These are phyloP conservation scores for Corylus avellana DNA, from an alignment of 306 rosid species.

Conservation along the genomic window DNA sequence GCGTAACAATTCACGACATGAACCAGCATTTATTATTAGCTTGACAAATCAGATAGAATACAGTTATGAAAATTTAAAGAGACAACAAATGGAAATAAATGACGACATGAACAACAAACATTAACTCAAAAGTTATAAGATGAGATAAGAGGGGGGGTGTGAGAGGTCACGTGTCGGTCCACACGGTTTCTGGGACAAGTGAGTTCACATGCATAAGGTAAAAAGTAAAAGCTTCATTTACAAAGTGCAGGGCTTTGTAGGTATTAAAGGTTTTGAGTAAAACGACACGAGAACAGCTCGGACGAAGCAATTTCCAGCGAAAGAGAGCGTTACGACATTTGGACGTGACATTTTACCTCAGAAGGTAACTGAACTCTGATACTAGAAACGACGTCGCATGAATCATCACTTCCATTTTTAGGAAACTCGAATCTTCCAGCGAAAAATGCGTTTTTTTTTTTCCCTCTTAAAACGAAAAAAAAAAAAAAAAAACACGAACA, in stretches of 20 bases:
- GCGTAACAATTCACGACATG: too few relatives aligned
- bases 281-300: slow-evolving; percentile 42
- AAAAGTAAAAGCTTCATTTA: slow-evolving; percentile 16
- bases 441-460: background rate
- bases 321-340: background rate
- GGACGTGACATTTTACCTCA: background rate
- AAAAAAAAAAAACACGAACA: background rate
- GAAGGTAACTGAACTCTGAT: background rate
- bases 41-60: too few relatives aligned
- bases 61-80: too few relatives aligned
- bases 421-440: background rate
- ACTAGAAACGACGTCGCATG: background rate
- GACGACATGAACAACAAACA: slow-evolving; percentile 2
- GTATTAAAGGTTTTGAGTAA: slow-evolving; percentile 15
- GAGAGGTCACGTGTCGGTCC: slow-evolving; percentile 11
- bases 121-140: background rate
- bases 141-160: background rate
- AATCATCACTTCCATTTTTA: background rate
- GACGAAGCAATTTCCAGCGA: background rate
- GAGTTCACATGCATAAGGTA: background rate
- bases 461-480: background rate
- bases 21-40: background rate
- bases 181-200: slow-evolving; percentile 1
- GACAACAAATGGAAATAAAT: background rate
- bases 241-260: slow-evolving; percentile 1